These are phyloP conservation scores for Ophiostoma triangulosporum DNA, from an alignment of 2,329 filamentous ascomycete genomes.

Conservation along the genomic window DNA sequence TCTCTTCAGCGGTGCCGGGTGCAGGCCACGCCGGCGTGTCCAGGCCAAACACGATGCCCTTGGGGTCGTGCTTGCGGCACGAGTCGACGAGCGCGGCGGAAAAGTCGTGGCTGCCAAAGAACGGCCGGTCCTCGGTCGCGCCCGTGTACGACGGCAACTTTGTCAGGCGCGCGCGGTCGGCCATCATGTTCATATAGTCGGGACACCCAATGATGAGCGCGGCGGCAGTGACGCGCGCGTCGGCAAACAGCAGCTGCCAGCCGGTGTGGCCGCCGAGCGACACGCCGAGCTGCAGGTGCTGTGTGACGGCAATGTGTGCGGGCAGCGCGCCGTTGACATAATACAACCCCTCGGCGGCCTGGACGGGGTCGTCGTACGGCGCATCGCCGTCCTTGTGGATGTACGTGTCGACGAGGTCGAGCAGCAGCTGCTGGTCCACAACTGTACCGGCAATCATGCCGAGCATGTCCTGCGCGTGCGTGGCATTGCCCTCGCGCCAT, in stretches of 20 bases:
- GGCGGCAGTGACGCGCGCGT: slow-evolving; percentile 64
- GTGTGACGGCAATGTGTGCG: slow-evolving; percentile 6
- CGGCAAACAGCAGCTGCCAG: slow-evolving; percentile 71
- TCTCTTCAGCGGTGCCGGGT: slow-evolving; percentile 19
- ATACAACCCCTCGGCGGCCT: neutral
- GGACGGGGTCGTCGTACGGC: neutral
- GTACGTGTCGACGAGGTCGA: slow-evolving; percentile 57
- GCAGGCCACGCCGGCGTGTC: slow-evolving; percentile 21
- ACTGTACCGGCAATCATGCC: slow-evolving; percentile 59
- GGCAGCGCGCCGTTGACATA: slow-evolving; percentile 3
- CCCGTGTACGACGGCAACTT: slow-evolving; percentile 49
- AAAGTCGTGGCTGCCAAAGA: slow-evolving; percentile 69
- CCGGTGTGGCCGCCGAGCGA: slow-evolving; percentile 78
- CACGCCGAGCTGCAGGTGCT: slow-evolving; percentile 65
- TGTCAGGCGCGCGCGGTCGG: slow-evolving; percentile 59
- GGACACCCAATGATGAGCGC: slow-evolving; percentile 80
- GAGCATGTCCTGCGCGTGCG: slow-evolving; percentile 89
- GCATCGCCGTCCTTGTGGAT: neutral
- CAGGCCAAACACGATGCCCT: slow-evolving; percentile 53
- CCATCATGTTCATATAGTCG: slow-evolving; percentile 65
- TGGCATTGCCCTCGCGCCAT: slow-evolving; percentile 66
- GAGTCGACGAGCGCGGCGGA: slow-evolving; percentile 52
- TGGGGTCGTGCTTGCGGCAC: slow-evolving; percentile 58
- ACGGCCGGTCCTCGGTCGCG: slow-evolving; percentile 43
- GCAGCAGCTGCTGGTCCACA: slow-evolving; percentile 58